Conservation (phyloP, 108 stramenopile genomes). For the Epithemia pelagica region DNA sequence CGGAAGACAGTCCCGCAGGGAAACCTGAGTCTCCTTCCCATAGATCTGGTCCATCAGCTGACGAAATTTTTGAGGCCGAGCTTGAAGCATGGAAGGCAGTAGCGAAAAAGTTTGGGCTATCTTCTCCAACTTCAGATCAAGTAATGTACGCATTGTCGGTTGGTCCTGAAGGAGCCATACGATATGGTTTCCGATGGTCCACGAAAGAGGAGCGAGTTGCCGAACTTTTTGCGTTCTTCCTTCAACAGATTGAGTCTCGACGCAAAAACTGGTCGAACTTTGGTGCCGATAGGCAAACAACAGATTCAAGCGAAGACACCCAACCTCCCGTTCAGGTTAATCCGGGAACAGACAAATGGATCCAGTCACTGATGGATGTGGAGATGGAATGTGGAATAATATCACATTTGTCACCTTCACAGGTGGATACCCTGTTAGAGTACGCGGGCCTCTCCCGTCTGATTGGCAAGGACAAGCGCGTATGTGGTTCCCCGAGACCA, state of each 20-base stretch:
- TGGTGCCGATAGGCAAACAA: neutral
- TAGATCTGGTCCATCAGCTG: slow-evolving; percentile 1
- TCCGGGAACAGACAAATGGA: slow-evolving; percentile 45
- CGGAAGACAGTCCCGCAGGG: neutral
- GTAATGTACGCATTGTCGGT: slow-evolving; percentile 29
- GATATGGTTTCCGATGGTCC: slow-evolving; percentile 32
- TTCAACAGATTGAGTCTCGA: slow-evolving; percentile 15
- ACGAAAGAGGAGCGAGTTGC: slow-evolving; percentile 17
- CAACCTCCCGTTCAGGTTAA: slow-evolving; percentile 29
- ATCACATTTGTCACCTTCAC: slow-evolving; percentile 47
- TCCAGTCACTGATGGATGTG: slow-evolving; percentile 49
- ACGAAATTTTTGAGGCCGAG: slow-evolving; percentile 23
- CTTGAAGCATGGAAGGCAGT: slow-evolving; percentile 31
- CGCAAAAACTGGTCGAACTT: slow-evolving; percentile 11
- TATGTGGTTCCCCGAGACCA: slow-evolving; percentile 15
- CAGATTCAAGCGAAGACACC: slow-evolving; percentile 8
- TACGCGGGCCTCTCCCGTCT: slow-evolving; percentile 54
- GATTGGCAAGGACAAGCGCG: slow-evolving; percentile 51
- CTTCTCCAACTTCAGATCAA: slow-evolving; percentile 26
- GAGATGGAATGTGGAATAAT: slow-evolving; percentile 70
- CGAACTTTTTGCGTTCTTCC: slow-evolving; percentile 24
- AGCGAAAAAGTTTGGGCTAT: slow-evolving; percentile 20
- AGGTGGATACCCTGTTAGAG: slow-evolving; percentile 47
- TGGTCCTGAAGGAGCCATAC: slow-evolving; percentile 27
- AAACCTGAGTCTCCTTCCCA: neutral